Base-by-base conservation (phyloP, 768 basidiomycete genomes). In the Termitomyces sp. region DNA sequence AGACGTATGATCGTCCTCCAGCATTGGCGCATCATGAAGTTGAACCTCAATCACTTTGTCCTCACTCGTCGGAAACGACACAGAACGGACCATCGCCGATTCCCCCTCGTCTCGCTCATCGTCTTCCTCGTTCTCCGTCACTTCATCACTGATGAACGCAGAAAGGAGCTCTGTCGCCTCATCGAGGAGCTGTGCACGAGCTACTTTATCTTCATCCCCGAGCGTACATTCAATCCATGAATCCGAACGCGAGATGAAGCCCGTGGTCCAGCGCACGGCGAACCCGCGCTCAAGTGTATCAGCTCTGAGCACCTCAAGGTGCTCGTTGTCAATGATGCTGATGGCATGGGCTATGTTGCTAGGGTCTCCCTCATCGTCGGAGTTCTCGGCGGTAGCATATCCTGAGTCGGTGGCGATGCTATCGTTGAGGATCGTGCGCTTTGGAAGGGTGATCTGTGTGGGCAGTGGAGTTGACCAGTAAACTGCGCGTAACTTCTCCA, bases 181-280 rank as follows among this genome's bases (percentile, higher is more conserved):
- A 7, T 32, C 32, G 7, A 32, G 32, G 32, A 32, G 32, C 6
- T 32, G 32, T 32, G 32, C 32, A 32, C 32, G 32, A 32, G 32
- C 32, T 32, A 7, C 7, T 32, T 32, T 32, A 32, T 32, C 32
- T 7, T 32, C 32, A 5, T 32, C 32, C 32, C 32, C 32, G 32
- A 7, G 32, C 3, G 63, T 61, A 5, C 60, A 60, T 1, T 64
- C 66, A 16, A 73, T 64, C 85, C 87, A 91, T 3, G 63, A 55
- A 58, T 83, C 84, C 3, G 83, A 83, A 18, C 84, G 81, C 49
- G 81, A 75, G 50, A 89, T 77, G 62, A 93, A 79, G 18, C 83
- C 84, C 10, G 86, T 91, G 12, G 91, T 67, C 91, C 92, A 94
- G 66, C 76, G 82, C 57, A 91, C 79, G n/a, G 85, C 78, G 58